Evolutionary conservation across 192 early-diverging fungal species (phyloP).

Genomic region (Gamsiella multidivaricata): DNA sequence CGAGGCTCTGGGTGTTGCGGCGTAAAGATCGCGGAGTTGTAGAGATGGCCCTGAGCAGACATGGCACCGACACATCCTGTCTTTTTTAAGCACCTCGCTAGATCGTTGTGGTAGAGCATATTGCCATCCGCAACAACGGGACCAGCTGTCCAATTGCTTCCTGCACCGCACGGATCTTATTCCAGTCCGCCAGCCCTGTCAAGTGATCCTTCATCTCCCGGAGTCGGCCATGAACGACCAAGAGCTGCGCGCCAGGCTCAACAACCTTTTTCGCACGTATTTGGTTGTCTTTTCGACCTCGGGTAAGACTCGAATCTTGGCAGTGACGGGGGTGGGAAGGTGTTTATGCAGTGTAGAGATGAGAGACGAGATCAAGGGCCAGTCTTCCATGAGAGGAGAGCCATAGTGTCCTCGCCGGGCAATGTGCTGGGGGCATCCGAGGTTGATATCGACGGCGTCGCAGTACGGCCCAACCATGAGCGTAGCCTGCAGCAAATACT

Average conservation of each 20-base stretch:
- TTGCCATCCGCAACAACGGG: slow-evolving; percentile 98
- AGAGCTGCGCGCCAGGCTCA: slow-evolving; percentile 87
- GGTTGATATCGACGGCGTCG: slow-evolving; percentile 95
- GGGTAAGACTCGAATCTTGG: slow-evolving; percentile 93
- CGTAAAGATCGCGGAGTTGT: slow-evolving; percentile 91
- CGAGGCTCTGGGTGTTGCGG: slow-evolving; percentile 69
- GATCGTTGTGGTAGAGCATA: slow-evolving; percentile 91
- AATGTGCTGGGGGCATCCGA: slow-evolving; percentile 97
- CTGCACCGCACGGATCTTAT: slow-evolving; percentile 87
- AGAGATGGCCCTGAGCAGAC: slow-evolving; percentile 87
- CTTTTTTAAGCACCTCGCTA: slow-evolving; percentile 82
- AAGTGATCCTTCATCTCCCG: slow-evolving; percentile 98
- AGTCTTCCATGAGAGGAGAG: slow-evolving; percentile 93
- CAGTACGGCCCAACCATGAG: slow-evolving; percentile 82
- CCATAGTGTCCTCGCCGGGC: slow-evolving; percentile 93
- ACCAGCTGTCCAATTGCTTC: slow-evolving; percentile 73
- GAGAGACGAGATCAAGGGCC: slow-evolving; percentile 75
- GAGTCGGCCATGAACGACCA: slow-evolving; percentile 93
- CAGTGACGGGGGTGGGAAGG: slow-evolving; percentile 90
- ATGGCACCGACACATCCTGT: slow-evolving; percentile 95
- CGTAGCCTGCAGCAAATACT: slow-evolving; percentile 83
- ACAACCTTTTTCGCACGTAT: slow-evolving; percentile 97
- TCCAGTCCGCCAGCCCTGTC: slow-evolving; percentile 96
- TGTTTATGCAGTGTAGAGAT: slow-evolving; percentile 78
- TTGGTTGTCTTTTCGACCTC: slow-evolving; percentile 88